A percentile compares a stretch with the other conserved stretches of the same genome.
phyloP scores from a whole-genome alignment of 257 asterid species.

The Solanum dulcamara region DNA sequence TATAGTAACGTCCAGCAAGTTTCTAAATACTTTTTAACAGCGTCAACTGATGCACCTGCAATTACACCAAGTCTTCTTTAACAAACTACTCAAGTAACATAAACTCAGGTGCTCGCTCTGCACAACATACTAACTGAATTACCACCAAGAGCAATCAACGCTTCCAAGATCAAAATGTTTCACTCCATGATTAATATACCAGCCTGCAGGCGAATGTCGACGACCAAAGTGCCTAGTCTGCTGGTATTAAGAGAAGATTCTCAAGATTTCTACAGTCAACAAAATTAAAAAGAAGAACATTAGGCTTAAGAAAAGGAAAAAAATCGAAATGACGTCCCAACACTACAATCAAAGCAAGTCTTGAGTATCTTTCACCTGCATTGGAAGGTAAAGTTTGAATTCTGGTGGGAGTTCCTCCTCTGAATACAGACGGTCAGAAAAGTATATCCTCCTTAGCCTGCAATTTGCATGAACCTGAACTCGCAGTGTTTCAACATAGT shows the following conservation, averaged over 20 bases:
- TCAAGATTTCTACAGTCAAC: constrained; percentile 1
- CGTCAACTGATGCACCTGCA: not conserved
- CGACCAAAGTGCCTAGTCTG: not conserved
- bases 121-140: not conserved
- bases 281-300: not conserved
- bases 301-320: not conserved
- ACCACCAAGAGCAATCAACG: not conserved
- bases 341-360: not conserved
- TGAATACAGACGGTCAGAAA: constrained; percentile 88
- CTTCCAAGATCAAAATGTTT: not conserved
- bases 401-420: constrained; percentile 99
- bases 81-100: not conserved
- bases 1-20: not conserved
- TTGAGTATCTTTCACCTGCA: constrained; percentile 45
- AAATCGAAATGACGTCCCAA: not conserved
- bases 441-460: constrained; percentile 84
- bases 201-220: not conserved
- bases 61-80: not conserved
- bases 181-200: not conserved
- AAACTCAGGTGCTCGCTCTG: not conserved
- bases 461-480: constrained; percentile 94
- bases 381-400: constrained; percentile 89
- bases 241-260: not conserved
- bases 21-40: not conserved
- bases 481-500: constrained; percentile 81